These are phyloP conservation scores for Myxozyma sirexii DNA, from an alignment of 805 yeast genomes.

Conservation along the genomic window DNA sequence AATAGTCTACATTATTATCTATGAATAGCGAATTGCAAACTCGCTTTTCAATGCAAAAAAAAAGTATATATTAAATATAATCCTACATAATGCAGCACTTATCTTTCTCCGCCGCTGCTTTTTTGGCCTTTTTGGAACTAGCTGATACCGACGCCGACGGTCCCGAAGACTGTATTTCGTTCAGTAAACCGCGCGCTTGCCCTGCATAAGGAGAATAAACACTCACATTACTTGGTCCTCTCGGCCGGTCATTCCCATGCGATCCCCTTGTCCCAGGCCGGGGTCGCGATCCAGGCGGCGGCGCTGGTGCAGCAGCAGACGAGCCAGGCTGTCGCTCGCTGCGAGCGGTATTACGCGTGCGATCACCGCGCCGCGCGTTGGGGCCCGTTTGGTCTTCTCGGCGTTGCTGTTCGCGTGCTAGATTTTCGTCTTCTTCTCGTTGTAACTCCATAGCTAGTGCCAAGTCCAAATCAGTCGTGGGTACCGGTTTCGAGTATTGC, in stretches of 20 bases:
- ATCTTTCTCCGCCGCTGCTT: constrained; percentile 1
- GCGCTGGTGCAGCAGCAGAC: constrained; percentile 1
- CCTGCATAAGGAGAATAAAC: constrained; percentile 13
- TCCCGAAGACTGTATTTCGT: constrained; percentile 17
- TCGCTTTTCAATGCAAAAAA: not conserved
- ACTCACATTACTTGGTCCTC: constrained; percentile 8
- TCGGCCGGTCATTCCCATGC: constrained; percentile 4
- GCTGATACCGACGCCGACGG: not conserved
- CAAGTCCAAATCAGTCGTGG: constrained; percentile 36
- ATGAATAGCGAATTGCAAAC: too few relatives aligned
- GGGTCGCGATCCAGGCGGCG: not conserved
- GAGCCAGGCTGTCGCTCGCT: not conserved
- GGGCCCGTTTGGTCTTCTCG: constrained; percentile 19
- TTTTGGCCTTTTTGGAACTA: not conserved
- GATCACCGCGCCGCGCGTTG: not conserved
- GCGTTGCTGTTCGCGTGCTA: constrained; percentile 35
- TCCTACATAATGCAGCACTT: constrained; percentile 22
- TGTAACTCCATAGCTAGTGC: constrained; percentile 42
- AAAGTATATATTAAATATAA: not conserved
- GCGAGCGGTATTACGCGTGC: not conserved
- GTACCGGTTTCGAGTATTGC: not conserved
- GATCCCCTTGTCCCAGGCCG: constrained; percentile 9
- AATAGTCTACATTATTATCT: too few relatives aligned
- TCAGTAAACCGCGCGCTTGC: constrained; percentile 15
- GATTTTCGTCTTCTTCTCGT: constrained; percentile 37